Evolutionary conservation across 108 stramenopile species (phyloP), one percentile per base, ranked within the genome.

Genomic region (Nannochloropsis gaditana): DNA sequence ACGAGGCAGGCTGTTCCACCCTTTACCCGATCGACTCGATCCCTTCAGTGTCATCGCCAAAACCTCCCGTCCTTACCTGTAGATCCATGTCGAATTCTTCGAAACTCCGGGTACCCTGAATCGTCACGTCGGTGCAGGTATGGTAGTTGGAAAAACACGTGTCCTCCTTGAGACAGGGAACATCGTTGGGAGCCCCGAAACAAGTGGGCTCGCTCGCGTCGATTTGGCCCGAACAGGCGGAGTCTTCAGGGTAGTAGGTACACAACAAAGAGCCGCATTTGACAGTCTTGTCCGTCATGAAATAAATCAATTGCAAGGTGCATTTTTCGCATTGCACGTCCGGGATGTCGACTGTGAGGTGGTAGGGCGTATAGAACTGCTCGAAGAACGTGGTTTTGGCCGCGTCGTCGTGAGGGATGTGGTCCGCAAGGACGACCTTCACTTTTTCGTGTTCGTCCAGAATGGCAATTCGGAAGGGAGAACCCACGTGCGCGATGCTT

Each of bases 71-170:
- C 8, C 59, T n/a, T 73, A 73, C 59, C 59, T 73, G 59, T 6
- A 8, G 19, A 79, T 84, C 83, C 31, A 84, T 50, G n/a, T 31
- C 73, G 21, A 84, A 84, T 21, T 84, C 59, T 19, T 31, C 31
- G 42, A 84, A 50, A n/a, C 11, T 21, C 21, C 73, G 45, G 41
- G 45, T 21, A n/a, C 83, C 83, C 11, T 44, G 17, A 9, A 84
- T 84, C 11, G 17, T 42, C 2, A 84, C 83, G 47, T 84, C 83
- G 11, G 83, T 84, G 5, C 83, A 84, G 2, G 83, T 50, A 21
- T 84, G 83, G 47, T 84, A 84, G 73, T 84, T 84, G 73, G 83
- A 84, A 47, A 84, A 84, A 47, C 83, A 84, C 73, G 44, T 47
- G 45, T 79, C 42, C 73, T 84, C 45, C 47, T 84, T 17, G n/a